phyloP scores from a whole-genome alignment of 257 asterid genomes.

The Dorcoceras hygrometricum region DNA sequence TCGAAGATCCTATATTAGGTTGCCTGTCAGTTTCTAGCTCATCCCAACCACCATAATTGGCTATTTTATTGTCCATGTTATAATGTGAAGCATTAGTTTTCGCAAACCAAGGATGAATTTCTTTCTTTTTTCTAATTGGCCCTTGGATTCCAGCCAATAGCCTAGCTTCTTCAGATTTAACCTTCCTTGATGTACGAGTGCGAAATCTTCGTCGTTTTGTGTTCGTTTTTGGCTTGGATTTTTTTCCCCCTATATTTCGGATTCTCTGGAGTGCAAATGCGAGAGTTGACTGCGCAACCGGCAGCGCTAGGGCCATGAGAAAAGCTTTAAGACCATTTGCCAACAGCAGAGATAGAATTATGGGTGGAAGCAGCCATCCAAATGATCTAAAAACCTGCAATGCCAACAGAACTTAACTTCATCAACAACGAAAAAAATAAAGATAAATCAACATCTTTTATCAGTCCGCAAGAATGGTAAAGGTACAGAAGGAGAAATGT shows the following conservation, averaged over 20 bases:
- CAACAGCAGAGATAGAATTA: conserved; percentile 45
- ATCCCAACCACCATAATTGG: conserved; percentile 78
- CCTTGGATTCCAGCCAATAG: conserved; percentile 22
- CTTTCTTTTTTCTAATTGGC: conserved; percentile 32
- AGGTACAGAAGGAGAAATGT: not conserved
- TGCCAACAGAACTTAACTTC: conserved; percentile 23
- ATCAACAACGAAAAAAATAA: too few relatives aligned
- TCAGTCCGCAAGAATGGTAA: not conserved
- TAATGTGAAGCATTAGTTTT: conserved; percentile 23
- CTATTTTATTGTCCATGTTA: conserved; percentile 21
- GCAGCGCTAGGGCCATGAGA: conserved; percentile 64
- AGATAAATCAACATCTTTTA: too few relatives aligned
- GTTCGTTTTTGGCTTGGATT: conserved; percentile 33
- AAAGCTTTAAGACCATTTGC: conserved; percentile 76
- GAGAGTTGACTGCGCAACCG: conserved; percentile 66
- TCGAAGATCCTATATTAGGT: conserved; percentile 27
- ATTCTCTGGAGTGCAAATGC: conserved; percentile 52
- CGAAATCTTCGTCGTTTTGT: conserved; percentile 33
- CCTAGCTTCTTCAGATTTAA: conserved; percentile 24
- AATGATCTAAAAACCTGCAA: conserved; percentile 72
- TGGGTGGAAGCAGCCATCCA: conserved; percentile 65
- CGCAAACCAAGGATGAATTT: conserved; percentile 48
- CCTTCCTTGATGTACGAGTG: conserved; percentile 34
- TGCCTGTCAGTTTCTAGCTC: conserved; percentile 44
- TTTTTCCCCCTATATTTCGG: conserved; percentile 25